Evolutionary conservation across 2,329 filamentous ascomycete species (phyloP), one percentile per base, ranked within the genome.

Genomic region (Alternaria hordeiaustralica): DNA sequence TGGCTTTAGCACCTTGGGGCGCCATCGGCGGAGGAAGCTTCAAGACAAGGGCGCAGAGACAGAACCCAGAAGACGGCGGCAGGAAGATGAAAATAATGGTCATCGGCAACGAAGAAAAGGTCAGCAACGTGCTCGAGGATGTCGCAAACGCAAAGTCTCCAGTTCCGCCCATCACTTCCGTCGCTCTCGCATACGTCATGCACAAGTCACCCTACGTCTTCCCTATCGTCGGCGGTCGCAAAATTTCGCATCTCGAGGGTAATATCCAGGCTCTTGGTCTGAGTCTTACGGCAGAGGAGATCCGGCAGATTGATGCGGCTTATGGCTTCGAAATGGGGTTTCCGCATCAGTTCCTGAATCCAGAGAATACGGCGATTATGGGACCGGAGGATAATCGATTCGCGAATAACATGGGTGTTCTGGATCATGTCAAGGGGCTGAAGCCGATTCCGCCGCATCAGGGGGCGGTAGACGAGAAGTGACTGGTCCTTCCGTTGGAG

Each of bases 151-250:
- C 21, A 4, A 58, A 58, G 2, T 30, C 18, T 11, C 54, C 41
- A 1, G 18, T 46, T 1, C 54, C 25, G 12, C 83, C 90, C 0
- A 45, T 66, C 41, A 87, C 87, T 6, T 85, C 85, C 41, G 80
- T 92, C 60, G 58, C 66, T 10, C 55, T 68, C 18, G 65, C 67
- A n/a, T 69, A 68, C 26, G 58, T 69, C 0, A 62, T 68, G 47
- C 67, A 69, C 33, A 61, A 69, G 21, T 69, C 89, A 0, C 86
- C 89, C 0, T 87, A 92, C 71, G 89, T 93, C n/a, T 92, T 92
- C 73, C 92, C 92, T 0, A 88, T 94, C 43, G 83, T 93, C 5
- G 90, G 91, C 13, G 89, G 89, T 0, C 85, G 90, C 15, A 92
- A 88, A 67, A 76, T 92, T 15, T 87, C 90, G 49, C 90, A 93